phyloP scores from a whole-genome alignment of 2,329 filamentous ascomycete genomes.

The Phialocephala sp. region DNA sequence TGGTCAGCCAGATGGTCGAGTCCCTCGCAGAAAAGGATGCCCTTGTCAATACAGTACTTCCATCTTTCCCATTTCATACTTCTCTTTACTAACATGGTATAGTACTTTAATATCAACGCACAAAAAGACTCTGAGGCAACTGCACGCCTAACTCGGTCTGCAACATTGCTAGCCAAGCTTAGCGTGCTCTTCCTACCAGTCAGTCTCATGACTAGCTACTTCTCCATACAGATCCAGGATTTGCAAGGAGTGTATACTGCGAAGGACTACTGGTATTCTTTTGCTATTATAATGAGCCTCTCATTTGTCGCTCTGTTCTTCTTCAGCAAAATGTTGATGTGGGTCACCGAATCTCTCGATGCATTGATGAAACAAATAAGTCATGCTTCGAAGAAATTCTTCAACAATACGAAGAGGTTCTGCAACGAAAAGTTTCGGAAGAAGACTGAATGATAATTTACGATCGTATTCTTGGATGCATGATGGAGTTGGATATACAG shows the following conservation, averaged over 20 bases:
- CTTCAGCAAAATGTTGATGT: conserved; percentile 53
- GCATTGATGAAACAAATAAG: conserved; percentile 27
- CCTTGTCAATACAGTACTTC: conserved; percentile 66
- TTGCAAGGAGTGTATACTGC: conserved; percentile 62
- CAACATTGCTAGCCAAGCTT: conserved; percentile 74
- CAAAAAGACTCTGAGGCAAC: conserved; percentile 77
- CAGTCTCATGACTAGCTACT: conserved; percentile 76
- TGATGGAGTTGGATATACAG: no score
- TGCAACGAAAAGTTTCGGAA: background rate
- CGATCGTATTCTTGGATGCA: background rate
- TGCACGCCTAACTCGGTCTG: conserved; percentile 73
- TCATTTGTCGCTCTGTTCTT: conserved; percentile 64
- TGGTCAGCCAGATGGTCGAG: conserved; percentile 65
- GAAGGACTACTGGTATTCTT: conserved; percentile 70
- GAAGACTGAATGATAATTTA: conserved; percentile 8
- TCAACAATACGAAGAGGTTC: conserved; percentile 5
- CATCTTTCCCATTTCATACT: background rate
- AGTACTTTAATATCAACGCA: conserved; percentile 81
- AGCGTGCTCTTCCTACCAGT: conserved; percentile 79
- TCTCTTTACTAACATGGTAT: conserved; percentile 27
- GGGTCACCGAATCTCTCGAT: conserved; percentile 53
- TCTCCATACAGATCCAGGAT: conserved; percentile 67
- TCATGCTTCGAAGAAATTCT: conserved; percentile 1
- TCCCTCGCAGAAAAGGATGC: conserved; percentile 73
- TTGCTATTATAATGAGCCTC: conserved; percentile 65